These are phyloP conservation scores for Solanum piurae DNA, from an alignment of 257 asterid genomes.

Conservation along the genomic window DNA sequence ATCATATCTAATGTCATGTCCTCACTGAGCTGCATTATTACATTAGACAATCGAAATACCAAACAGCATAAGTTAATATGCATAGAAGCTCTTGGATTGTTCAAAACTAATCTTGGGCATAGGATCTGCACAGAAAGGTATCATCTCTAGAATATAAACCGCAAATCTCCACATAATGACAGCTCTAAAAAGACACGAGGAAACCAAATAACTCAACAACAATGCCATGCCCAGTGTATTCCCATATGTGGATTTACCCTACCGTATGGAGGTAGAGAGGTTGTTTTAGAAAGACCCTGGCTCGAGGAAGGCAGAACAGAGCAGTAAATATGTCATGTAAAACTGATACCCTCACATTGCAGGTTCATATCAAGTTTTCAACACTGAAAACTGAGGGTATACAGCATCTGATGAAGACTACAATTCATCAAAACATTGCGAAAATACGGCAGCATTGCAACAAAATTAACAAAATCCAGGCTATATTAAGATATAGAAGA, in stretches of 20 bases:
- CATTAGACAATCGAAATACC: neutral
- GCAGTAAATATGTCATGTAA: no score
- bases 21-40: neutral
- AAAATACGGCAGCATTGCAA: neutral
- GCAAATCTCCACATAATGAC: neutral
- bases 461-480: neutral
- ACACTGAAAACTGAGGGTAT: neutral
- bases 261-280: no score
- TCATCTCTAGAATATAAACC: neutral
- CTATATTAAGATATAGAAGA: neutral
- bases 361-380: neutral
- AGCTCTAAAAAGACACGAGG: no score
- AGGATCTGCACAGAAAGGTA: neutral
- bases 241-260: no score
- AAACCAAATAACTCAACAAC: neutral
- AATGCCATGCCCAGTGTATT: no score
- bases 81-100: neutral
- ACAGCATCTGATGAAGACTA: neutral
- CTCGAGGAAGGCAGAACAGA: no score
- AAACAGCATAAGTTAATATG: neutral
- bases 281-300: no score
- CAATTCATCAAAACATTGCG: neutral
- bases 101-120: neutral
- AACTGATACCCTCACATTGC: neutral
- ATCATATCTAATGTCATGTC: neutral